Evolutionary conservation across 371 early-diverging fungal species (phyloP).

Genomic region (Zychaea mexicana): DNA sequence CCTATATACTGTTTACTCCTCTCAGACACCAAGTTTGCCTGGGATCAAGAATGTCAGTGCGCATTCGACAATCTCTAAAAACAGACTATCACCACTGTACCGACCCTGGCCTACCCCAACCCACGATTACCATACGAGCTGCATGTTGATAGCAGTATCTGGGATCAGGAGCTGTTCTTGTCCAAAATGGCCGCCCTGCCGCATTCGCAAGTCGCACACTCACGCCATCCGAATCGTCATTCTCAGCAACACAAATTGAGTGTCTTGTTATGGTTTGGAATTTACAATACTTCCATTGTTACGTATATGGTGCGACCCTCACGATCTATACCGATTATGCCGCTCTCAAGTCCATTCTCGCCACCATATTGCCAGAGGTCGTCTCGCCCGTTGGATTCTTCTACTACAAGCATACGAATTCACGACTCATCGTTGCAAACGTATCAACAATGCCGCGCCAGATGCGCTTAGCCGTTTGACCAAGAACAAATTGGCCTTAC

Average conservation of each 20-base stretch:
- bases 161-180: slow-evolving; percentile 9
- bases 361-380: not conserved
- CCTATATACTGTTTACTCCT: no score
- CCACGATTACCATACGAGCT: slow-evolving; percentile 5
- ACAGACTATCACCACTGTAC: no score
- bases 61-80: no score
- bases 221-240: not conserved
- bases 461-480: not conserved
- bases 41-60: no score
- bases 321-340: slow-evolving; percentile 21
- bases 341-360: not conserved
- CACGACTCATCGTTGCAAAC: not conserved
- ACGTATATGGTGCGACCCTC: slow-evolving; percentile 8
- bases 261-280: not conserved
- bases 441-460: not conserved
- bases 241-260: no score
- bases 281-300: slow-evolving; percentile 10
- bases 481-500: no score
- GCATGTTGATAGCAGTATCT: slow-evolving; percentile 8
- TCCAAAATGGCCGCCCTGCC: slow-evolving; percentile 9
- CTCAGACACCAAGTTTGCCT: no score
- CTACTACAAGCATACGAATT: not conserved
- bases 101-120: no score
- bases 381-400: not conserved
- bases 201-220: slow-evolving; percentile 17